Conservation (phyloP, 768 basidiomycete genomes). For the Terana coerulea region DNA sequence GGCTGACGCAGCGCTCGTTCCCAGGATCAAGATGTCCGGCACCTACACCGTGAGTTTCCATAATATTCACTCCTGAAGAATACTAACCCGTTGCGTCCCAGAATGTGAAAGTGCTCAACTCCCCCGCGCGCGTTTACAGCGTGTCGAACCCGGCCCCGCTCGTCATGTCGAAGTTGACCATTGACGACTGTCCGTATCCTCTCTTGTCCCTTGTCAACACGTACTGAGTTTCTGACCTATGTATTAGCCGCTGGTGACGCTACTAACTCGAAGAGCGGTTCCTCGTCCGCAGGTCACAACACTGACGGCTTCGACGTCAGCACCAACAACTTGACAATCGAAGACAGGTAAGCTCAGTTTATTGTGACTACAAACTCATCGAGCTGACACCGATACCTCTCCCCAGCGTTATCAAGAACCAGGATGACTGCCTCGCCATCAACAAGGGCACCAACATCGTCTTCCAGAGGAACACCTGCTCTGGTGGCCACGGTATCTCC, state of each 20-base stretch:
- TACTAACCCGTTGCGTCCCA: conserved; percentile 10
- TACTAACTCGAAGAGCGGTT: conserved; percentile 48
- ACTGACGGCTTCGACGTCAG: conserved; percentile 29
- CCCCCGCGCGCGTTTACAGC: conserved; percentile 33
- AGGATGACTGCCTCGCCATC: conserved; percentile 60
- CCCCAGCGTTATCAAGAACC: conserved; percentile 23
- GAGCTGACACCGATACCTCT: background rate
- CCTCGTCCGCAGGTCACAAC: conserved; percentile 45
- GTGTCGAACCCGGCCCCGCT: conserved; percentile 26
- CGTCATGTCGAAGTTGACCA: conserved; percentile 42
- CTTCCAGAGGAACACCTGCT: conserved; percentile 47
- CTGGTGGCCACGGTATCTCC: conserved; percentile 62
- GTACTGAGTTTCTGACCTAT: background rate
- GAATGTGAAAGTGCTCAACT: conserved; percentile 36
- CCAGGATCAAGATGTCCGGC: conserved; percentile 39
- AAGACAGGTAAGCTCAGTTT: conserved; percentile 19
- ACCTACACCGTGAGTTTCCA: conserved; percentile 28
- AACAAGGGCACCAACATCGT: conserved; percentile 34
- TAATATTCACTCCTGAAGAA: background rate
- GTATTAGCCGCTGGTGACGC: conserved; percentile 48
- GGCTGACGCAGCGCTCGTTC: background rate
- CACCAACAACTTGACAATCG: conserved; percentile 24
- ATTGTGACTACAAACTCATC: background rate
- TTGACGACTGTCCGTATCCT: conserved; percentile 59
- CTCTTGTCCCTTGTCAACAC: no score